Evolutionary conservation across 441 rosid species (phyloP).

Genomic region (Melastoma candidum): DNA sequence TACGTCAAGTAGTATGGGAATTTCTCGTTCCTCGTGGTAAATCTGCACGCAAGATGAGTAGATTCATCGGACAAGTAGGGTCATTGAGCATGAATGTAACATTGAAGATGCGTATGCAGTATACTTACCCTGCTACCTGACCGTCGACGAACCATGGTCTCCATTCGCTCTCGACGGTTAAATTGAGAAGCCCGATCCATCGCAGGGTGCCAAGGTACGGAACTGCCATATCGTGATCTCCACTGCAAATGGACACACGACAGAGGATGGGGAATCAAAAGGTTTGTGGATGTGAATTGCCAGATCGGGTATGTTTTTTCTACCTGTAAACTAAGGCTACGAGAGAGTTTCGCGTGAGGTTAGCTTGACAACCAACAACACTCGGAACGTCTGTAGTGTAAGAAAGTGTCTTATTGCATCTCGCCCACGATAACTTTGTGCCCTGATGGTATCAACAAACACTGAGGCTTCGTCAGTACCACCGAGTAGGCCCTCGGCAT

Average conservation of each 20-base stretch:
- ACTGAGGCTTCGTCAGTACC: too few species aligned
- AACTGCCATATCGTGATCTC: slow-evolving; percentile 2
- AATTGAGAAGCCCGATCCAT: slow-evolving; percentile 5
- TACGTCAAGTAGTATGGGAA: neutral
- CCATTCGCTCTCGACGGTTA: neutral
- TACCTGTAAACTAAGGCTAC: slow-evolving; percentile 9
- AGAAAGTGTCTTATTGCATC: slow-evolving; percentile 8
- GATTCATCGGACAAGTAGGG: neutral
- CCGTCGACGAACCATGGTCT: too few species aligned
- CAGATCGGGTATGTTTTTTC: neutral
- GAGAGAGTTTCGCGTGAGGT: slow-evolving; percentile 7
- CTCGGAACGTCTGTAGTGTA: neutral
- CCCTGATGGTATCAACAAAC: slow-evolving; percentile 1
- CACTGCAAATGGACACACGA: neutral
- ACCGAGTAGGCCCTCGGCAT: too few species aligned
- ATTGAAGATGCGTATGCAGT: too few species aligned
- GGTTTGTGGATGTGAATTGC: too few species aligned
- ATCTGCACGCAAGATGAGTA: neutral
- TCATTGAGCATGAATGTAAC: too few species aligned
- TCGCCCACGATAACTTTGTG: slow-evolving; percentile 5
- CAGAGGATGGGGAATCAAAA: neutral
- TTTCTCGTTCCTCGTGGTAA: neutral
- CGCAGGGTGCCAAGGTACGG: slow-evolving; percentile 6
- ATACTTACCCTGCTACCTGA: neutral
- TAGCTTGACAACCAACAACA: slow-evolving; percentile 2